Base-by-base conservation (phyloP, 1,284 basidiomycete species). In the Papiliotrema flavescens region DNA sequence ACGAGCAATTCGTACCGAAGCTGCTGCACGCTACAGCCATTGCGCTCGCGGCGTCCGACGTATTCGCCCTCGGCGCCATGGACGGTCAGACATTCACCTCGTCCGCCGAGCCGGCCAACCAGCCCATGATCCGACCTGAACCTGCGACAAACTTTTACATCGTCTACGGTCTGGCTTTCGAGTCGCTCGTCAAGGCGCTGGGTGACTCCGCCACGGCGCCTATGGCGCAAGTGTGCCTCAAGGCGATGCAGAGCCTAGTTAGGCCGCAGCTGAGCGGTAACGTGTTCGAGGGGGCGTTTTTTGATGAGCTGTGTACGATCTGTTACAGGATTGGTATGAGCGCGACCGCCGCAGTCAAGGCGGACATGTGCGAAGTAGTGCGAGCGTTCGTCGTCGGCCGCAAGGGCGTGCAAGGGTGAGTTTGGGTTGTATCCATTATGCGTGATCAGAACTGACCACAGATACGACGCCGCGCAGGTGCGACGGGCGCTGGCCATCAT, bases 121-220 rank as follows among this genome's bases (percentile, higher is more conserved):
- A 61, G 0, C 63, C 64, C 3, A 77, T 69, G n/a, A 52, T 64
- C 22, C 80, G 82, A 13, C 79, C 83, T 22, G 89, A 92, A 56
- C 90, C 93, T 0, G 81, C 85, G 0, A 80, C 85, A 7, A 85
- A 90, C 75, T 98, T 97, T 77, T 92, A 87, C 75, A 82, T 91
- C 15, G 74, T 97, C 13, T 97, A 96, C 68, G 95, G 95, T 13
- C 82, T 98, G 20, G 87, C 95, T 0, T 97, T 90, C 62, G 95
- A 98, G 72, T 85, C 90, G 0, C 79, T 98, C 11, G 85, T 87
- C 1, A 82, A 84, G 1, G 82, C 86, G 1, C 83, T 86, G 0
- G 81, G 86, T 60, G 70, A 73, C 53, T 45, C 62, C n/a, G 43
- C 60, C 17, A 44, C 58, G 9, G 11, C 62, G 15, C 5, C 50